Conservation (phyloP, 2,329 filamentous ascomycete species). For the Aureobasidium lini region DNA sequence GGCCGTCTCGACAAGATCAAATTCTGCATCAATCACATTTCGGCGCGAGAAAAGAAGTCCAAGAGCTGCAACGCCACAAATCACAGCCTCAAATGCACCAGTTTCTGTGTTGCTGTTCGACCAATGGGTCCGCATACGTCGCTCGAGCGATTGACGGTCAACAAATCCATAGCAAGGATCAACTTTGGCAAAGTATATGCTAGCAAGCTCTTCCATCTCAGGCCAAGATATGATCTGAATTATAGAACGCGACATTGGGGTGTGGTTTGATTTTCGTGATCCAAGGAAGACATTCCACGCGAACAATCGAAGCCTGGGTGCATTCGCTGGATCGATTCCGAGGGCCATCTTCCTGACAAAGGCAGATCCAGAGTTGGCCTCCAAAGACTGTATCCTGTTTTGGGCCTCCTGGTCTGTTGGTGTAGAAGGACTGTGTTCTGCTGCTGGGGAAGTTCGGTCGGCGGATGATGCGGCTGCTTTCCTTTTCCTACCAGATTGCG, state of each 20-base stretch:
- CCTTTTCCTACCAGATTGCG: conserved; percentile 29
- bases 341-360: conserved; percentile 48
- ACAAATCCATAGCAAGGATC: conserved; percentile 48
- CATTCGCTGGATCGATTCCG: conserved; percentile 46
- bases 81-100: conserved; percentile 37
- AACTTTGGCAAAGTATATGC: conserved; percentile 47
- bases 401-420: conserved; percentile 7
- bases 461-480: conserved; percentile 18
- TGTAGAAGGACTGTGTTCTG: conserved; percentile 1
- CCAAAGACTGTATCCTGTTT: conserved; percentile 35
- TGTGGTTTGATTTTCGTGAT: conserved; percentile 20
- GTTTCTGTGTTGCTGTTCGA: conserved; percentile 19
- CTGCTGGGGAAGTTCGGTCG: conserved; percentile 1
- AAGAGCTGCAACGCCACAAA: conserved; percentile 50
- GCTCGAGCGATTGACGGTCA: conserved; percentile 26
- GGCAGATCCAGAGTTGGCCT: conserved; percentile 51
- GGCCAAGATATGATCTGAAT: conserved; percentile 41
- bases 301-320: conserved; percentile 48
- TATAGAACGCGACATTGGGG: conserved; percentile 28
- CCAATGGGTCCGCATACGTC: conserved; percentile 30
- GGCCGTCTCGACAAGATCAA: conserved; percentile 41
- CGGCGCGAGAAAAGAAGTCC: conserved; percentile 44
- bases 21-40: conserved; percentile 32
- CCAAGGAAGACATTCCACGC: conserved; percentile 46
- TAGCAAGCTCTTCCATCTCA: conserved; percentile 40